Conservation (phyloP, 345 rosid species). For the Excoecaria cochinchinensis region DNA sequence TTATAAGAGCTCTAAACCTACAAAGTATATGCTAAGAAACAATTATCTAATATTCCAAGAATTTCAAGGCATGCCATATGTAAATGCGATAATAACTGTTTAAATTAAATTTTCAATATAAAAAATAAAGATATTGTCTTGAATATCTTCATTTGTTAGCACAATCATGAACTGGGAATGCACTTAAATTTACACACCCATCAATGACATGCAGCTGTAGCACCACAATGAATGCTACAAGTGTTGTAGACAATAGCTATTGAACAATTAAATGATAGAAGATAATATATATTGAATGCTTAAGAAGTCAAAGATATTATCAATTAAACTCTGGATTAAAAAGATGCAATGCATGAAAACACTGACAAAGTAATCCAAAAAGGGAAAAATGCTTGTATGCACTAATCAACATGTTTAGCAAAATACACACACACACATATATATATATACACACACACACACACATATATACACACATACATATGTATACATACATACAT, state of each 20-base stretch:
- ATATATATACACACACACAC: too few species aligned
- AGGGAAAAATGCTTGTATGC: background rate
- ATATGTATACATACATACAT: too few species aligned
- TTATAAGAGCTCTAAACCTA: background rate
- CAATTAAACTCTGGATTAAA: background rate
- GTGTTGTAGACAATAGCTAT: too few species aligned
- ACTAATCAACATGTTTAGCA: background rate
- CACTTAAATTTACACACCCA: background rate
- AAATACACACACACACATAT: background rate
- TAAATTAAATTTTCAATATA: background rate
- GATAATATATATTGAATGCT: too few species aligned
- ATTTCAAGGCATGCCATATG: background rate
- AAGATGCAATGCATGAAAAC: background rate
- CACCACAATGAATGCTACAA: background rate
- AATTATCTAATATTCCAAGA: background rate
- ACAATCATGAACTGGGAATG: background rate
- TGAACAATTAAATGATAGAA: too few species aligned
- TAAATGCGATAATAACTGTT: background rate
- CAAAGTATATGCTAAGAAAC: background rate
- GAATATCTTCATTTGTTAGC: background rate
- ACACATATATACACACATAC: too few species aligned
- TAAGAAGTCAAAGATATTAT: too few species aligned
- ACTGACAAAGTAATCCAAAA: background rate
- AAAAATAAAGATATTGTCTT: background rate
- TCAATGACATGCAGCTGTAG: background rate